These are phyloP conservation scores for Aspergillus pseudotamarii DNA, from an alignment of 2,329 filamentous ascomycete genomes.

Conservation along the genomic window DNA sequence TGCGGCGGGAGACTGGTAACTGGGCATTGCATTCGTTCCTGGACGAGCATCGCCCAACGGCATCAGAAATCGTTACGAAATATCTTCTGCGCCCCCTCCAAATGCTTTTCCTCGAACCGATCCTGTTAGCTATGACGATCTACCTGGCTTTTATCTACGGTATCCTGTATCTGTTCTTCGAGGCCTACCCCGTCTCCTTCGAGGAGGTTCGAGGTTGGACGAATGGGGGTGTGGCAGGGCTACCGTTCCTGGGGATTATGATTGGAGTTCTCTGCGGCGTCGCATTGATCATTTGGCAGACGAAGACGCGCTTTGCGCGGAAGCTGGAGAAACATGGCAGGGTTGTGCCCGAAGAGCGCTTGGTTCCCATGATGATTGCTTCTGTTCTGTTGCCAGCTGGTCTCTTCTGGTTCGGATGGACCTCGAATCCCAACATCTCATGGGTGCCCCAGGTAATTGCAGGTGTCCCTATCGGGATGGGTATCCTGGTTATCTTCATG, in stretches of 20 bases:
- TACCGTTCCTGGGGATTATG: conserved; percentile 43
- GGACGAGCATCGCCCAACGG: conserved; percentile 46
- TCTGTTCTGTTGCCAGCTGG: conserved; percentile 46
- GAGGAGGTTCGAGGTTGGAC: conserved; percentile 41
- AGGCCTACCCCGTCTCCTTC: conserved; percentile 47
- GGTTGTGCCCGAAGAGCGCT: conserved; percentile 48
- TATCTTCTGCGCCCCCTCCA: conserved; percentile 50
- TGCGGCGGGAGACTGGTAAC: conserved; percentile 52
- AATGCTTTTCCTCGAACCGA: conserved; percentile 54
- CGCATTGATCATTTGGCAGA: conserved; percentile 41
- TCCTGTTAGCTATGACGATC: conserved; percentile 51
- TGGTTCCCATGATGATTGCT: conserved; percentile 50
- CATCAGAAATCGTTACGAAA: conserved; percentile 44
- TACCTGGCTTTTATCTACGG: conserved; percentile 46
- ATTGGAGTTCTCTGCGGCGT: conserved; percentile 39
- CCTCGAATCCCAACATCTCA: conserved; percentile 40
- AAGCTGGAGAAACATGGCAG: conserved; percentile 34
- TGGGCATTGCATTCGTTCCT: conserved; percentile 49
- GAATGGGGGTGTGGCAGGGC: conserved; percentile 37
- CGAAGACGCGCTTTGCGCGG: conserved; percentile 44
- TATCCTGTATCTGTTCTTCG: conserved; percentile 43
- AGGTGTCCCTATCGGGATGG: conserved; percentile 47
- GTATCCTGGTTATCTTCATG: conserved; percentile 46
- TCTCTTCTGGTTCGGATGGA: conserved; percentile 55
- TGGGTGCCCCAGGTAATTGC: conserved; percentile 51